Conservation (phyloP, 129 eudicot genomes). For the Pittosporum tobira region DNA sequence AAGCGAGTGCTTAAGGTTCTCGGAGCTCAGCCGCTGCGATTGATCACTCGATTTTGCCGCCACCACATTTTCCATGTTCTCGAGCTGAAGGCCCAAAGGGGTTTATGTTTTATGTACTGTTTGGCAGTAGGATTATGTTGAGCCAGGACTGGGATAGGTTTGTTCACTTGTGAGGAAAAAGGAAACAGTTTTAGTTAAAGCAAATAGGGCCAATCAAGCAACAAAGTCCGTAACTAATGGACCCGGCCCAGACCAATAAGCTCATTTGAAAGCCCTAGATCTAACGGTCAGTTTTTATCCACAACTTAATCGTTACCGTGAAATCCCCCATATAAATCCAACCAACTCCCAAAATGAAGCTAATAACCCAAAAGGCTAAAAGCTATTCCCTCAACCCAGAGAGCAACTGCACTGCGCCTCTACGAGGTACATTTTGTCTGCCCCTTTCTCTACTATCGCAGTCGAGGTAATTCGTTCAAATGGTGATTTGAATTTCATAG, state of each 20-base stretch:
- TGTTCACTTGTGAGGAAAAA: too few relatives aligned
- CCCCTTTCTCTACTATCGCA: background rate
- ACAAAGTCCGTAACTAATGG: background rate
- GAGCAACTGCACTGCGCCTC: background rate
- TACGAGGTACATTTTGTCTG: conserved; percentile 1
- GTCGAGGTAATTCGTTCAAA: background rate
- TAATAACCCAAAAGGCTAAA: background rate
- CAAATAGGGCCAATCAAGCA: too few relatives aligned
- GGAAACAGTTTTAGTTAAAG: too few relatives aligned
- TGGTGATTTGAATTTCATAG: background rate
- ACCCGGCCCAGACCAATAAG: background rate
- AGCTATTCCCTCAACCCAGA: background rate
- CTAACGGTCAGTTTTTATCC: background rate
- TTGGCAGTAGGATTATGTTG: too few relatives aligned
- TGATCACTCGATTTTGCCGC: conserved; percentile 35
- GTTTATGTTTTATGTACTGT: conserved; percentile 2
- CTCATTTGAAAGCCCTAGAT: background rate
- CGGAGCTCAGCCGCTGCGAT: conserved; percentile 17
- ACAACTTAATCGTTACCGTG: background rate
- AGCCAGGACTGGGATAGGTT: too few relatives aligned
- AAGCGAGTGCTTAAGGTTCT: conserved; percentile 16
- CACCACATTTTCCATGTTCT: too few relatives aligned
- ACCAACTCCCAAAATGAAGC: background rate
- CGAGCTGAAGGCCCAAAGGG: too few relatives aligned
- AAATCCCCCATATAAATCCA: background rate